phyloP scores from a whole-genome alignment of 768 basidiomycete species.

The Hericium alpestre region DNA sequence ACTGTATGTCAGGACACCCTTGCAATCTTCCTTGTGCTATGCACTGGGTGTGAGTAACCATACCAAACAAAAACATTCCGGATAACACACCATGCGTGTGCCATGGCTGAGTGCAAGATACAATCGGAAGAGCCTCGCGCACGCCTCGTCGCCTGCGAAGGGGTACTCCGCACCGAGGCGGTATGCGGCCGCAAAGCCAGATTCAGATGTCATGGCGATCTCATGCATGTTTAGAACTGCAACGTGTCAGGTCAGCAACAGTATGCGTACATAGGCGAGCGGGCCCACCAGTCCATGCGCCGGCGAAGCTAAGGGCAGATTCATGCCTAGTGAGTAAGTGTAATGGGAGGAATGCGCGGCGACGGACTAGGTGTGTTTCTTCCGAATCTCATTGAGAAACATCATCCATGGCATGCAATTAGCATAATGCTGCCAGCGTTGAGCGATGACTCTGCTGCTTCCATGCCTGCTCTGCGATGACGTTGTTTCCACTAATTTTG shows the following conservation, averaged over 20 bases:
- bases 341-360: not conserved
- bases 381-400: constrained; percentile 28
- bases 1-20: constrained; percentile 13
- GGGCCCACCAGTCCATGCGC: constrained; percentile 24
- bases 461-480: constrained; percentile 39
- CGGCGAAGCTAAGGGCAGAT: constrained; percentile 13
- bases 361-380: constrained; percentile 21
- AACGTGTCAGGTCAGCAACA: not conserved
- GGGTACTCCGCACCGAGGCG: constrained; percentile 23
- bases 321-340: not conserved
- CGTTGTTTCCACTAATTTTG: constrained; percentile 28
- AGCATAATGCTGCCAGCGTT: constrained; percentile 37
- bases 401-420: constrained; percentile 28
- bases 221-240: constrained; percentile 26
- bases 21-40: constrained; percentile 20
- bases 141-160: constrained; percentile 20
- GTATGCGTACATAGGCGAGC: not conserved
- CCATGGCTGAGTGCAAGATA: constrained; percentile 21
- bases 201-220: constrained; percentile 28
- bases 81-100: constrained; percentile 14
- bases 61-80: not conserved
- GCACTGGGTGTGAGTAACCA: not conserved
- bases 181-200: constrained; percentile 32
- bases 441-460: constrained; percentile 43
- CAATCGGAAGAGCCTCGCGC: constrained; percentile 20